Conservation (phyloP, 2,329 filamentous ascomycete genomes). For the Polytolypa hystricis region DNA sequence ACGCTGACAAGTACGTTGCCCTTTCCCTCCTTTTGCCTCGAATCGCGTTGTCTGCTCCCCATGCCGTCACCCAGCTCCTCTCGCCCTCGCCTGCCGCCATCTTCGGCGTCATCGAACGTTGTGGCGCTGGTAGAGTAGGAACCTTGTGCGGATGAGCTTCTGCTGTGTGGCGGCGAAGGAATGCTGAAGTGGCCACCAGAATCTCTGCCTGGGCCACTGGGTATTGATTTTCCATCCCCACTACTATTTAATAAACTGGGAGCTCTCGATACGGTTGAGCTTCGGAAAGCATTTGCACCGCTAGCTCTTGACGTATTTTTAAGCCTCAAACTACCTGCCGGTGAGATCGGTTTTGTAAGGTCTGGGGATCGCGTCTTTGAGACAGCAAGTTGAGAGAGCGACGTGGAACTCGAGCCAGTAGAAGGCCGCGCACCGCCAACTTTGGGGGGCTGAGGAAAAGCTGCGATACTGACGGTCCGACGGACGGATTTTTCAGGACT, state of each 20-base stretch:
- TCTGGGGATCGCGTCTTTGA: constrained; percentile 27
- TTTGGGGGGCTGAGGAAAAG: constrained; percentile 81
- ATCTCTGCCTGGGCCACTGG: constrained; percentile 50
- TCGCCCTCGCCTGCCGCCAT: constrained; percentile 32
- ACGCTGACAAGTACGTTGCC: constrained; percentile 96
- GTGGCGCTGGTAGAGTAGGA: constrained; percentile 87
- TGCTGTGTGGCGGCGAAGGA: constrained; percentile 74
- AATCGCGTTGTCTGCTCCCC: constrained; percentile 20
- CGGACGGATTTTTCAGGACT: constrained; percentile 58
- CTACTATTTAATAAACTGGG: constrained; percentile 71
- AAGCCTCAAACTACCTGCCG: constrained; percentile 32
- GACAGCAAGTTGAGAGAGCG: constrained; percentile 5
- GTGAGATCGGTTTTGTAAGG: constrained; percentile 30
- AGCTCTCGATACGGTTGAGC: constrained; percentile 36
- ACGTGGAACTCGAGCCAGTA: constrained; percentile 27
- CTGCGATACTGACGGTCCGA: constrained; percentile 85
- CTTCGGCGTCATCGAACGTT: constrained; percentile 69
- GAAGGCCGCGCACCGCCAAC: constrained; percentile 47
- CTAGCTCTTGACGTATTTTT: constrained; percentile 48
- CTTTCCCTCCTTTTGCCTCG: constrained; percentile 57
- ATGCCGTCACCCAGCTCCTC: constrained; percentile 19
- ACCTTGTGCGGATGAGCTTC: constrained; percentile 83
- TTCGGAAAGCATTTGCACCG: constrained; percentile 37
- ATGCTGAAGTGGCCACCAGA: constrained; percentile 67
- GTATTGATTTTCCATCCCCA: constrained; percentile 64